Percentiles rank a stretch among this genome's conserved stretches.
phyloP scores from a whole-genome alignment of 1,284 basidiomycete genomes.

The Ceratobasidium sp. region DNA sequence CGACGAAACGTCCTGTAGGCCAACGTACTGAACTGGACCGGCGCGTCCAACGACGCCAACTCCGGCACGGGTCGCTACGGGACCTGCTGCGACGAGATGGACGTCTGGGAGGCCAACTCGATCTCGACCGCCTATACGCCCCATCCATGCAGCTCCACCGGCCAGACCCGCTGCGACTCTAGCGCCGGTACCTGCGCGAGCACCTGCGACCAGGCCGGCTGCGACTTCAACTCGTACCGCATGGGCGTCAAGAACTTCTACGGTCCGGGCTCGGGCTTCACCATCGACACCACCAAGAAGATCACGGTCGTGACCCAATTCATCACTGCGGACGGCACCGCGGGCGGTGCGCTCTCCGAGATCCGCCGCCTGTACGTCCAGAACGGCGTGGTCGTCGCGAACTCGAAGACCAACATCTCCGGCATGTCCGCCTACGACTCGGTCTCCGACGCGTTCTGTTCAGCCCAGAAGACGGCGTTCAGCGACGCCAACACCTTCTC shows the following conservation, averaged over 20 bases:
- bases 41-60: slow-evolving; percentile 35
- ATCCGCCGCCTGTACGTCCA: slow-evolving; percentile 65
- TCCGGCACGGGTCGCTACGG: slow-evolving; percentile 42
- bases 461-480: slow-evolving; percentile 54
- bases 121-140: slow-evolving; percentile 58
- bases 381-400: slow-evolving; percentile 59
- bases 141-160: slow-evolving; percentile 39
- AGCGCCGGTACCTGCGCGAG: slow-evolving; percentile 44
- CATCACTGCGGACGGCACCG: slow-evolving; percentile 57
- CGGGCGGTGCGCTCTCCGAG: slow-evolving; percentile 57
- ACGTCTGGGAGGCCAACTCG: slow-evolving; percentile 54
- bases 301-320: slow-evolving; percentile 66
- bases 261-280: slow-evolving; percentile 53
- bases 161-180: slow-evolving; percentile 35
- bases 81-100: slow-evolving; percentile 43
- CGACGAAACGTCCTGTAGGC: slow-evolving; percentile 43
- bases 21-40: slow-evolving; percentile 31
- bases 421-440: slow-evolving; percentile 49
- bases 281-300: slow-evolving; percentile 58
- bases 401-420: slow-evolving; percentile 55
- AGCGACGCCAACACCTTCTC: slow-evolving; percentile 58
- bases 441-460: slow-evolving; percentile 56
- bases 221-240: slow-evolving; percentile 65
- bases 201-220: slow-evolving; percentile 56
- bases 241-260: slow-evolving; percentile 60